Percentiles rank a stretch among this genome's conserved stretches.
Evolutionary conservation across 2,329 filamentous ascomycete species (phyloP).

Genomic region (Pseudocercospora eumusae): DNA sequence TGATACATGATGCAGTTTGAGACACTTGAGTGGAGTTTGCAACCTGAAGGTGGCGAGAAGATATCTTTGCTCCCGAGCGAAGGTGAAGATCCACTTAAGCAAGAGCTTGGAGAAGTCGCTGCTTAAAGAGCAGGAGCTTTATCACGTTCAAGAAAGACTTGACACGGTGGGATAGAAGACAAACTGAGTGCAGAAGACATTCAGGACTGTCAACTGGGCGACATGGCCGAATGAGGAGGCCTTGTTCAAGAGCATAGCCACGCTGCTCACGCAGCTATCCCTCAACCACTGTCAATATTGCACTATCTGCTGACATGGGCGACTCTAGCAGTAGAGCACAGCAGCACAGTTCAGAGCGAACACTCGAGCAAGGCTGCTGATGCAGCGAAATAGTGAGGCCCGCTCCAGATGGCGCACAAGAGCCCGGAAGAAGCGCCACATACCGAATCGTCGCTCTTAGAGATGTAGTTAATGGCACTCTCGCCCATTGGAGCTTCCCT

Average conservation of each 20-base stretch:
- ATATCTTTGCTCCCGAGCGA: conserved; percentile 74
- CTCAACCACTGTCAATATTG: neutral
- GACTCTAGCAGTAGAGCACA: neutral
- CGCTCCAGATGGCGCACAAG: neutral
- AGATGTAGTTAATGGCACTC: neutral
- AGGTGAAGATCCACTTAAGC: conserved; percentile 63
- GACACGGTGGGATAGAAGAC: neutral
- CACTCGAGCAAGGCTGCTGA: neutral
- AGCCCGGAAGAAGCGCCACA: neutral
- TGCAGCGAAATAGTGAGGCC: neutral
- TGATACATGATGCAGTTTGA: conserved; percentile 62
- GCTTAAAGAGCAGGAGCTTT: neutral
- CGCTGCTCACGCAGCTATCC: neutral
- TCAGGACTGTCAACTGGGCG: neutral
- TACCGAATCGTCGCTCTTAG: neutral
- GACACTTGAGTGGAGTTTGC: conserved; percentile 87
- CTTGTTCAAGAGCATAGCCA: neutral
- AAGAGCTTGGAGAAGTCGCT: conserved; percentile 12
- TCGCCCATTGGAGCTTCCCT: neutral
- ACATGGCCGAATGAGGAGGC: neutral
- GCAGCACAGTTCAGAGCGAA: neutral
- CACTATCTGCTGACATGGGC: neutral
- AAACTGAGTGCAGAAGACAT: neutral
- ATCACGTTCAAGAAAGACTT: neutral
- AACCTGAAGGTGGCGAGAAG: conserved; percentile 64